Evolutionary conservation across 2,329 filamentous ascomycete genomes (phyloP).

Genomic region (Huntiella moniliformis): DNA sequence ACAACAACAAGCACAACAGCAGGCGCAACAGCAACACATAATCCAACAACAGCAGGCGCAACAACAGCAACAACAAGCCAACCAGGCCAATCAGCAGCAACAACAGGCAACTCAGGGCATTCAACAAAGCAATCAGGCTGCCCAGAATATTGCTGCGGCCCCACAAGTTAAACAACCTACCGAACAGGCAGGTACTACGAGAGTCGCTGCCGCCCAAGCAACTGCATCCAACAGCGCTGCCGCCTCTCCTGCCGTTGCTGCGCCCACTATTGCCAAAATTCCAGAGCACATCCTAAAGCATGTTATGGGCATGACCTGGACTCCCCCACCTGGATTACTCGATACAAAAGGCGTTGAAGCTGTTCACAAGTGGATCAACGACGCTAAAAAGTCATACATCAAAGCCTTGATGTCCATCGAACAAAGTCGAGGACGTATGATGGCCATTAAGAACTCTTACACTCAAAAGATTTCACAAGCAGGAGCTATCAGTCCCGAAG

Average conservation of each 20-base stretch:
- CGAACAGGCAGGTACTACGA: neutral
- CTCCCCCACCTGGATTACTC: conserved; percentile 23
- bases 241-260: conserved; percentile 11
- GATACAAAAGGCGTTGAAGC: conserved; percentile 26
- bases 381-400: conserved; percentile 28
- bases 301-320: conserved; percentile 29
- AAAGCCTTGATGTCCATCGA: conserved; percentile 33
- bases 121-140: conserved; percentile 13
- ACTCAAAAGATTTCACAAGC: conserved; percentile 23
- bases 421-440: conserved; percentile 22
- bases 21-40: conserved; percentile 14
- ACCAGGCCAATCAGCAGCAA: conserved; percentile 12
- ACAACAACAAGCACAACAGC: conserved; percentile 19
- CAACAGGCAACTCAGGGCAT: neutral
- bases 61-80: conserved; percentile 13
- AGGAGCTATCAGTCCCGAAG: conserved; percentile 26
- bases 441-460: conserved; percentile 23
- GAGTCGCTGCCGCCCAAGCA: conserved; percentile 11
- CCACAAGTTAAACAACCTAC: conserved; percentile 5
- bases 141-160: conserved; percentile 12
- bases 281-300: conserved; percentile 28
- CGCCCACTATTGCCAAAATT: conserved; percentile 18
- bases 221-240: conserved; percentile 13
- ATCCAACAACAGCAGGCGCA: conserved; percentile 13
- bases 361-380: conserved; percentile 27